Evolutionary conservation across 2,329 filamentous ascomycete species (phyloP), one percentile per base, ranked within the genome.

Genomic region (Diaporthe amygdali): DNA sequence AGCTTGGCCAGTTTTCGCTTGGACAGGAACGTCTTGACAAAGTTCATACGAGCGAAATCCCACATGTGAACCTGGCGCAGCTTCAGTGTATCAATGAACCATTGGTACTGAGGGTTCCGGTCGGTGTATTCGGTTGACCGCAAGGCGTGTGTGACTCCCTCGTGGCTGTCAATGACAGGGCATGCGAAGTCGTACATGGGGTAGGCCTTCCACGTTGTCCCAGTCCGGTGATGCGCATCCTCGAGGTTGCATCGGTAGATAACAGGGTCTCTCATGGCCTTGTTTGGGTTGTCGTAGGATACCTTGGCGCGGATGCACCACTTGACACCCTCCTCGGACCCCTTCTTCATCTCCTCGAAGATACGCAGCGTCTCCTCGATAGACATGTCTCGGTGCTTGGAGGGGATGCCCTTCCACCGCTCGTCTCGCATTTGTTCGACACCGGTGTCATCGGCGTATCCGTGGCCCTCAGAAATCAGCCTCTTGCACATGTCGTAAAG

Each of bases 241-340:
- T 87, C 86, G 72, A 85, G 77, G 80, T 97, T 97, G 89, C 95
- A 98, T 75, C 96, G 92, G 87, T 98, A 98, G 81, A 99, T 97
- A 82, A 98, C 95, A 15, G 96, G 96, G 81, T 99, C 96, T 75
- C 96, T 90, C 89, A 98, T 92, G 67, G 96, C 94, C 84, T 97
- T 97, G 87, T 99, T 98, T 75, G 93, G 93, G 83, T 96, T 93
- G 81, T 97, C 94, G 76, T 93, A 90, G 1, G 94, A 96, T 76
- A 98, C 94, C 87, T 97, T 98, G 71, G 96, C 96, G 72, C 96
- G 93, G 75, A 99, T 97, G 84, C 94, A 98, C 90, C 96, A 95
- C 79, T 88, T 90, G 61, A 91, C 83, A 71, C 96, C 96, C 81
- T 95, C 91, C 61, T 92, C 89, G 3, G 91, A 92, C 54, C 93